Percentiles rank a stretch among this genome's conserved stretches.
These are phyloP conservation scores for Yamadazyma blattariae DNA, from an alignment of 1,139 yeast genomes.

Conservation along the genomic window DNA sequence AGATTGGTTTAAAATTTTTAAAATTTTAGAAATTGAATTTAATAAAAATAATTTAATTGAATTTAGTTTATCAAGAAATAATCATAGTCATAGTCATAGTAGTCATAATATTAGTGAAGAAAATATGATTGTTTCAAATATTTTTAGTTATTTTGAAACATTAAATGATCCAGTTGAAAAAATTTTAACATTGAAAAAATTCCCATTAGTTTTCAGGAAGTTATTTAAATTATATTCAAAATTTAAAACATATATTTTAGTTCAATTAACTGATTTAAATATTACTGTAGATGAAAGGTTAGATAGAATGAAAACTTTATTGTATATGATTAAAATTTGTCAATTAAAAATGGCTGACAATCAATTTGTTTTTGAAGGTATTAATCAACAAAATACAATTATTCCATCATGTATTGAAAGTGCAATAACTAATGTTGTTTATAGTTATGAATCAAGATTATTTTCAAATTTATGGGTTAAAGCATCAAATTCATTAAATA, in stretches of 20 bases:
- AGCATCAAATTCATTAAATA: slow-evolving; percentile 37
- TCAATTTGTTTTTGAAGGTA: slow-evolving; percentile 51
- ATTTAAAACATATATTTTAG: slow-evolving; percentile 55
- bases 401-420: slow-evolving; percentile 86
- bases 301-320: slow-evolving; percentile 66
- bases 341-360: slow-evolving; percentile 69
- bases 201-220: slow-evolving; percentile 72
- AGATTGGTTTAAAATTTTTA: slow-evolving; percentile 82
- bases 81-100: slow-evolving; percentile 3
- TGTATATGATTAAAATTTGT: slow-evolving; percentile 65
- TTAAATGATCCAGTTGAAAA: slow-evolving; percentile 46
- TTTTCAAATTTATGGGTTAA: slow-evolving; percentile 65
- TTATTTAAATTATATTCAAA: slow-evolving; percentile 67
- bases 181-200: slow-evolving; percentile 43
- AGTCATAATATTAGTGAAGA: slow-evolving; percentile 41
- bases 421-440: slow-evolving; percentile 70
- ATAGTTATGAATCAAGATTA: slow-evolving; percentile 76
- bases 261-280: slow-evolving; percentile 63
- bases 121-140: slow-evolving; percentile 60
- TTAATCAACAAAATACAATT: not conserved
- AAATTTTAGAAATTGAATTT: slow-evolving; percentile 66
- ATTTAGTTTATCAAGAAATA: slow-evolving; percentile 44
- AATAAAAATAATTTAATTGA: slow-evolving; percentile 55
- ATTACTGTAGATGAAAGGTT: slow-evolving; percentile 59
- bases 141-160: slow-evolving; percentile 67